Evolutionary conservation across 2,329 filamentous ascomycete species (phyloP), one percentile per base, ranked within the genome.

Genomic region (Botrytis sinoallii): DNA sequence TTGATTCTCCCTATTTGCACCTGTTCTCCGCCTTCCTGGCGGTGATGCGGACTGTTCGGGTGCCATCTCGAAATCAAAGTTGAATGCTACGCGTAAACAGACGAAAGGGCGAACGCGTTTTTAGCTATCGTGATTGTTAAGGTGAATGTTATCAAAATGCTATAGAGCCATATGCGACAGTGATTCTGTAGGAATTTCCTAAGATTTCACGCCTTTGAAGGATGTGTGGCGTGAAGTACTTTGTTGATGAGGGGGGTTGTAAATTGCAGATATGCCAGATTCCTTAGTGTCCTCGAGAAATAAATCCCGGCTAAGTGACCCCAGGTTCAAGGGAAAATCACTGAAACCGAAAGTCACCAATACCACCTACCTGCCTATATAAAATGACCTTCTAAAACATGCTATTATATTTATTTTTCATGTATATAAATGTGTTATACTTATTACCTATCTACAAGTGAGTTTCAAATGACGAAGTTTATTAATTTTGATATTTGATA

Each of bases 1-100:
- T 73, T 87, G 85, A 75, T 82, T 83, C 74, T 85, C 71, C 7
- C 71, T 59, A 32, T 72, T 72, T 25, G 29, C 83, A 44, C 76
- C 78, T 44, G 76, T 75, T 72, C 79, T 80, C 71, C 79, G 78
- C 75, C 77, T 77, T 32, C 73, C 73, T 70, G 73, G 71, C 22
- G 77, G 71, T 16, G 71, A 73, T 70, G 57, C 46, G 29, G 71
- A 70, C 63, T 35, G 55, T 64, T 73, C 71, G 38, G 71, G 71
- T 38, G 71, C 71, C 71, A 73, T 73, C 25, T 40, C 52, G 52
- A 35, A 63, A 32, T 40, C 57, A 38, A 63, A 63, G 60, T 46
- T 40, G 9, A n/a, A 38, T 29, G 52, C 59, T 48, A 72, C 71
- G 64, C 71, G 71, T 69, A 25, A 57, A 35, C 20, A 69, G 52